Conservation (phyloP, 306 rosid genomes). For the Malus sieversii region DNA sequence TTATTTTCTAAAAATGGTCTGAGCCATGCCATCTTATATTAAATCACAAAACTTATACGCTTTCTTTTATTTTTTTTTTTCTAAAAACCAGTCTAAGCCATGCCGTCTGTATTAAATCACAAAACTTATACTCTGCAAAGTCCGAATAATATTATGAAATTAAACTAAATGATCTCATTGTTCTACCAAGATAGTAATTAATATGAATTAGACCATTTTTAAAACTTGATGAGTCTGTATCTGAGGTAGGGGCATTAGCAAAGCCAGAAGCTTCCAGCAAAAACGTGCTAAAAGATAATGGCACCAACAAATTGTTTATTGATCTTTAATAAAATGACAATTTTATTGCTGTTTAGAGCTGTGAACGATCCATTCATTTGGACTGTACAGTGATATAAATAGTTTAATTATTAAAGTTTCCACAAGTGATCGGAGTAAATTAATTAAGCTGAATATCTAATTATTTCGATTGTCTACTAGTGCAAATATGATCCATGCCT, state of each 20-base stretch:
- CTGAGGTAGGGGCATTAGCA: neutral
- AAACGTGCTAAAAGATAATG: neutral
- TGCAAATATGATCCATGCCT: conserved; percentile 14
- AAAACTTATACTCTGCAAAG: neutral
- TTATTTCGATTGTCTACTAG: neutral
- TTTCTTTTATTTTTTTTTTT: too few species aligned
- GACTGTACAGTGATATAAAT: neutral
- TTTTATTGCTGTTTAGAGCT: neutral
- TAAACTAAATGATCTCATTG: neutral
- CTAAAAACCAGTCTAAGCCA: too few species aligned
- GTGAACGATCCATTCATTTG: neutral
- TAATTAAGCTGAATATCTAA: neutral
- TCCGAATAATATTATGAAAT: neutral
- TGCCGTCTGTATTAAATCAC: too few species aligned
- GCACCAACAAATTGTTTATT: neutral
- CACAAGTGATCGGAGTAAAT: too few species aligned
- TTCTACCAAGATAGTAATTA: neutral
- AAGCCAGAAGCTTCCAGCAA: neutral
- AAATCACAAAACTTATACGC: too few species aligned
- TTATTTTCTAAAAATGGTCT: too few species aligned
- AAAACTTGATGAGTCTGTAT: neutral
- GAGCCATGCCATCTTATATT: too few species aligned
- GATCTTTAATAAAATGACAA: neutral
- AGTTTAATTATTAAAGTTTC: neutral
- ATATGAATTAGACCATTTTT: neutral